phyloP scores from a whole-genome alignment of 2,329 filamentous ascomycete species.

The Fusarium sp. region DNA sequence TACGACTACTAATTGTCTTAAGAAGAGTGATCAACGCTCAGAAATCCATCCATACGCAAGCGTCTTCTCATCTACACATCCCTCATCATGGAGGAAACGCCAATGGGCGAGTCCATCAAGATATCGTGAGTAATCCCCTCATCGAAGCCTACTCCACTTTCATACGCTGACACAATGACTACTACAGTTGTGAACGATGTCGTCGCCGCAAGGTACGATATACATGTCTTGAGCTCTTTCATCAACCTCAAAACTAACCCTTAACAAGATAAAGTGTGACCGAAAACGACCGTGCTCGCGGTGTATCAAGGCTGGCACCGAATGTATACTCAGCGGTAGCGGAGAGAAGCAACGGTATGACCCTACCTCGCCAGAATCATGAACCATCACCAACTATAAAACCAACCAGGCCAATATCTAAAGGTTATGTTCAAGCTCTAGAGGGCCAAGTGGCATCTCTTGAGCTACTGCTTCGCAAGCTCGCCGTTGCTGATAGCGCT shows the following conservation, averaged over 20 bases:
- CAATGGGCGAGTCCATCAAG: slow-evolving; percentile 48
- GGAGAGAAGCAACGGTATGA: slow-evolving; percentile 55
- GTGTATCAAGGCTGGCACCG: slow-evolving; percentile 54
- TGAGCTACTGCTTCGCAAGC: slow-evolving; percentile 55
- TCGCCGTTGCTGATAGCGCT: slow-evolving; percentile 51
- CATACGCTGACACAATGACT: slow-evolving; percentile 10
- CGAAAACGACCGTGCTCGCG: slow-evolving; percentile 60
- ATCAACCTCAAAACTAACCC: background rate
- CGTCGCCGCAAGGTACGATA: slow-evolving; percentile 52
- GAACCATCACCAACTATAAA: background rate
- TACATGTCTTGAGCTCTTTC: background rate
- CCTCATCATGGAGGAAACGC: slow-evolving; percentile 46
- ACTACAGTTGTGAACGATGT: slow-evolving; percentile 53
- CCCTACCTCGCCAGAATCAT: background rate
- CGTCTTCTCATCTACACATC: background rate
- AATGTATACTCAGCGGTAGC: slow-evolving; percentile 52
- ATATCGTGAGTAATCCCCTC: slow-evolving; percentile 47
- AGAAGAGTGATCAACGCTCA: background rate
- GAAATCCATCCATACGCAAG: background rate
- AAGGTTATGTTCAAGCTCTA: slow-evolving; percentile 57
- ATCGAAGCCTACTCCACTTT: background rate
- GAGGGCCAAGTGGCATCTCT: slow-evolving; percentile 58
- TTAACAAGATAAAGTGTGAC: slow-evolving; percentile 60
- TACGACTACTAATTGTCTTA: background rate
- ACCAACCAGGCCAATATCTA: slow-evolving; percentile 52